Conservation (phyloP, 805 yeast genomes). For the Yarrowia osloensis region DNA sequence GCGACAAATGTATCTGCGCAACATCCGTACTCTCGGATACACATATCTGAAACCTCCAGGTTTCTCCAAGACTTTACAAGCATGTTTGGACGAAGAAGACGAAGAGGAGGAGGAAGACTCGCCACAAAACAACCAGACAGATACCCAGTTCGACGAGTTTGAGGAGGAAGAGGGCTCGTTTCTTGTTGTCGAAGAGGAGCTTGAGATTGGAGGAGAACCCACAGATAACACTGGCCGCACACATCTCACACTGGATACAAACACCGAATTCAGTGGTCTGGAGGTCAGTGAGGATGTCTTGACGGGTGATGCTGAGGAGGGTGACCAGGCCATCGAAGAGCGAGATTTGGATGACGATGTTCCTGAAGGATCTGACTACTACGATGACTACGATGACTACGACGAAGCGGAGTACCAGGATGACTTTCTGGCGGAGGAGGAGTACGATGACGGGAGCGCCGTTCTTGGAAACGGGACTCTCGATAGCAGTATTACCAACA, state of each 20-base stretch:
- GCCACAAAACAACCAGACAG: conserved; percentile 29
- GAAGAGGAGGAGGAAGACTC: conserved; percentile 34
- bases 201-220: conserved; percentile 33
- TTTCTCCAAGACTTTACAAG: conserved; percentile 53
- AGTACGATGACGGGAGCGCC: conserved; percentile 11
- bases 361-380: conserved; percentile 33
- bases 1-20: conserved; percentile 33
- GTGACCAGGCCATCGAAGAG: background rate
- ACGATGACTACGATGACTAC: conserved; percentile 20
- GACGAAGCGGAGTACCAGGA: conserved; percentile 24
- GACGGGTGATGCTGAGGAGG: background rate
- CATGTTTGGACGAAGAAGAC: conserved; percentile 39
- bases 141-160: conserved; percentile 30
- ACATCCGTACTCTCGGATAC: conserved; percentile 51
- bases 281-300: conserved; percentile 19
- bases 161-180: conserved; percentile 33
- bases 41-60: conserved; percentile 60
- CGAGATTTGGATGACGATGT: conserved; percentile 37
- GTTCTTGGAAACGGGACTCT: background rate
- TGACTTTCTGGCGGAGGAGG: conserved; percentile 28
- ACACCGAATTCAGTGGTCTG: conserved; percentile 10
- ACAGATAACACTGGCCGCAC: conserved; percentile 19
- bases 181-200: conserved; percentile 34
- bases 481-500: conserved; percentile 4
- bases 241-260: conserved; percentile 13